Base-by-base conservation (phyloP, 2,329 filamentous ascomycete species). In the Fusarium solani-melongenae region DNA sequence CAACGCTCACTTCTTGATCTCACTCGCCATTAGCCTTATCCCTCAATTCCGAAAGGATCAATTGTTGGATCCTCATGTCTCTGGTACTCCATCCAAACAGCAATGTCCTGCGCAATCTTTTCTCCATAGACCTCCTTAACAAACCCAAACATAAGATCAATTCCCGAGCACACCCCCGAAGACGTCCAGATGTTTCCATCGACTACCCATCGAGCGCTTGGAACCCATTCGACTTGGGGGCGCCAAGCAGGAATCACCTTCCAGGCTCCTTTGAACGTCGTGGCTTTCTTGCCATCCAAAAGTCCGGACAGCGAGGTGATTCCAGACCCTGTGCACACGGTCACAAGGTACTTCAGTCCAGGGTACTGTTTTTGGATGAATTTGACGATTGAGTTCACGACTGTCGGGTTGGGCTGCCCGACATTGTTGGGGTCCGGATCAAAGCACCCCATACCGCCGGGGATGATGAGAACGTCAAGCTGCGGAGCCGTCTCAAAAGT, bases 61-160 rank as follows among this genome's bases (percentile, higher is more conserved):
- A 59, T n/a, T 2, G 36, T 33, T 5, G 56, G 36, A 12, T 59
- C 56, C 27, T 29, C 17, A 12, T 59, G 56, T 27, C 56, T 59
- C 38, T 59, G 56, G 33, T 59, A 59, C 38, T 59, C 56, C 56
- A 59, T 59, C 56, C 36, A 59, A 39, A 58, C 82, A 12, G 88
- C 86, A 41, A 91, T 79, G 2, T 71, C 72, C 57, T 81, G 75
- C 3, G 88, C 88, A 29, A 83, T 79, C 20, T 86, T 83, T 51
- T 86, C 83, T 1, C 89, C 89, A 79, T 86, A 91, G 5, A 88
- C 80, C 34, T 84, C 81, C 38, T 77, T 84, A 20, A 92, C 83
- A 80, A 88, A 92, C 1, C 88, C 90, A 77, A 90, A 84, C 49
- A 85, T 88, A 67, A 88, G 82, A 82, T 92, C 91, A 53, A 91